phyloP scores from a whole-genome alignment of 129 eudicot species.

The Erigeron canadensis region DNA sequence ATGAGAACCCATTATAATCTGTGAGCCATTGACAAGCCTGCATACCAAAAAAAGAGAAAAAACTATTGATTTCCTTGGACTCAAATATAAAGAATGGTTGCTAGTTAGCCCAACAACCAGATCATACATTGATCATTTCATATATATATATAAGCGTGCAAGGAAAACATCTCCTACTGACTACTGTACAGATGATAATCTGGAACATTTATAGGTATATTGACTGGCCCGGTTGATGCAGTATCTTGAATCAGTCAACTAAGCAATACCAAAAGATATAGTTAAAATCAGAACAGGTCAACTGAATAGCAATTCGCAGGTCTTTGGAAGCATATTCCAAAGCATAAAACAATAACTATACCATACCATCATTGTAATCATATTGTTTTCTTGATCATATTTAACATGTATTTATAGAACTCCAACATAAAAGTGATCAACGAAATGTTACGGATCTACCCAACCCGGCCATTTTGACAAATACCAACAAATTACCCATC shows the following conservation, averaged over 20 bases:
- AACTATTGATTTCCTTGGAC: neutral
- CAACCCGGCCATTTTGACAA: no score
- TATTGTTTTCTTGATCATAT: neutral
- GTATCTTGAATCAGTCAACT: neutral
- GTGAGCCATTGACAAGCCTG: constrained; percentile 22
- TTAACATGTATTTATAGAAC: neutral
- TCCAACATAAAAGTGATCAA: neutral
- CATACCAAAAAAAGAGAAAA: neutral
- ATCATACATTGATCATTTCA: neutral
- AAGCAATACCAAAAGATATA: neutral
- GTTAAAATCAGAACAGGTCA: neutral
- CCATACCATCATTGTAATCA: neutral
- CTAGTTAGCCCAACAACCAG: constrained; percentile 7
- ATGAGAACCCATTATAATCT: constrained; percentile 6
- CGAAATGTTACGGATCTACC: no score
- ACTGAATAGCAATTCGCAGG: neutral
- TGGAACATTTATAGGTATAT: neutral
- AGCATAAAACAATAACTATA: neutral
- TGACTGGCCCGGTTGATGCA: neutral
- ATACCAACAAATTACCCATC: neutral
- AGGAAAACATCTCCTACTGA: neutral
- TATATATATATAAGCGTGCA: neutral
- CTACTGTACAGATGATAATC: neutral
- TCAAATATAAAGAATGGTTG: neutral
- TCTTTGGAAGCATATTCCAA: neutral